These are phyloP conservation scores for Cyberlindnera amylophila DNA, from an alignment of 805 yeast species.

Conservation along the genomic window DNA sequence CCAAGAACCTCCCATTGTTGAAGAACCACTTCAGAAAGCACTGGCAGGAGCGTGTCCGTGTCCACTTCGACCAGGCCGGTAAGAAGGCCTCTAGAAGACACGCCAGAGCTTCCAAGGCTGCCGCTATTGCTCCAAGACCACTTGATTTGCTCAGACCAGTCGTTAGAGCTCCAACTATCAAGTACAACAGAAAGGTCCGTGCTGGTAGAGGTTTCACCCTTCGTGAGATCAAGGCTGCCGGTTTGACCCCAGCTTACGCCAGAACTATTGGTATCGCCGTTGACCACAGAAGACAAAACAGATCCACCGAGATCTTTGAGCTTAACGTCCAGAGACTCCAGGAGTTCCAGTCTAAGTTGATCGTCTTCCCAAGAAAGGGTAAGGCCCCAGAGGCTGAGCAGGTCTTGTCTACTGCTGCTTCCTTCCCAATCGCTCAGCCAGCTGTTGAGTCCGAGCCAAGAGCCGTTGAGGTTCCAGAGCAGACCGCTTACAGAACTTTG, in stretches of 20 bases:
- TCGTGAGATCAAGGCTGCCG: slow-evolving; percentile 98
- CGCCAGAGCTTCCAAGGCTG: slow-evolving; percentile 92
- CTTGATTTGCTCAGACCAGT: slow-evolving; percentile 94
- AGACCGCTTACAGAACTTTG: slow-evolving; percentile 88
- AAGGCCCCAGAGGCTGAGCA: slow-evolving; percentile 77
- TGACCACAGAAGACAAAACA: slow-evolving; percentile 99
- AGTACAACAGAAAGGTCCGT: slow-evolving; percentile 99
- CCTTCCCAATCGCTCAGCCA: slow-evolving; percentile 91
- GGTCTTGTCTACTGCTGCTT: slow-evolving; percentile 65
- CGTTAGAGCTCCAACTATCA: slow-evolving; percentile 98
- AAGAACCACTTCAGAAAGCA: slow-evolving; percentile 99
- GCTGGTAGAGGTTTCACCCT: slow-evolving; percentile 99
- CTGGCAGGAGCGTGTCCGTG: slow-evolving; percentile 99
- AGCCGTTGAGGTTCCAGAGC: slow-evolving; percentile 70
- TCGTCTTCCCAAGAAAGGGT: slow-evolving; percentile 92
- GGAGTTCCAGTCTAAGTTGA: slow-evolving; percentile 94
- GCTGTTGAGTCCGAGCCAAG: slow-evolving; percentile 72
- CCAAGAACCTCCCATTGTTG: slow-evolving; percentile 98
- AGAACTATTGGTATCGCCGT: slow-evolving; percentile 98
- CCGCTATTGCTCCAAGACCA: slow-evolving; percentile 96
- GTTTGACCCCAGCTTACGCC: slow-evolving; percentile 90
- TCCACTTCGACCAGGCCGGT: slow-evolving; percentile 99
- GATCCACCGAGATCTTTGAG: slow-evolving; percentile 92
- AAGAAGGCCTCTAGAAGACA: slow-evolving; percentile 96
- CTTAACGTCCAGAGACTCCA: slow-evolving; percentile 92